These are phyloP conservation scores for Phytophthora palmivora DNA, from an alignment of 352 stramenopile genomes.

Conservation along the genomic window DNA sequence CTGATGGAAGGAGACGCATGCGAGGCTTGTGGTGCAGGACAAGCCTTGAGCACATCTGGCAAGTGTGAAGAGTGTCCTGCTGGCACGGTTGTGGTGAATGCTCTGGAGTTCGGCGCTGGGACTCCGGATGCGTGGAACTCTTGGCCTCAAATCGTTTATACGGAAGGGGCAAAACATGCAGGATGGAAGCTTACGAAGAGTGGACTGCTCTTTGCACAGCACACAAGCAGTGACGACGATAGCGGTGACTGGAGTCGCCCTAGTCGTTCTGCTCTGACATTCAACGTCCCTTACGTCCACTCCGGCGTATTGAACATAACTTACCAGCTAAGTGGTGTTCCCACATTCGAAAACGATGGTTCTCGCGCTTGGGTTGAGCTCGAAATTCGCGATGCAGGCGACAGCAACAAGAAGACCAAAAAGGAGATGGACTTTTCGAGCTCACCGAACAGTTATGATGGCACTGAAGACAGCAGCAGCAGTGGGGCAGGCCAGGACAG, in stretches of 20 bases:
- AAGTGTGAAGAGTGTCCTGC: slow-evolving; percentile 52
- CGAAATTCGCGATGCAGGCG: slow-evolving; percentile 45
- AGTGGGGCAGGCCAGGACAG: slow-evolving; percentile 22
- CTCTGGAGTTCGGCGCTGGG: slow-evolving; percentile 53
- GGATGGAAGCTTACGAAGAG: slow-evolving; percentile 79
- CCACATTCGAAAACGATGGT: slow-evolving; percentile 66
- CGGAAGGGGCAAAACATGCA: slow-evolving; percentile 34
- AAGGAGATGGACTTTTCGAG: slow-evolving; percentile 22
- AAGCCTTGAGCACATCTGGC: slow-evolving; percentile 36
- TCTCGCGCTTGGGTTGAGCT: slow-evolving; percentile 77
- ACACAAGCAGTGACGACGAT: slow-evolving; percentile 34
- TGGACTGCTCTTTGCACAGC: slow-evolving; percentile 54
- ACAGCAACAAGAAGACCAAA: slow-evolving; percentile 21
- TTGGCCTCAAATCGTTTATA: slow-evolving; percentile 70
- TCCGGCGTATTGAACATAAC: slow-evolving; percentile 69
- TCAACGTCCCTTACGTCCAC: slow-evolving; percentile 63
- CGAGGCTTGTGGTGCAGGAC: slow-evolving; percentile 46
- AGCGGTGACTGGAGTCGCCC: slow-evolving; percentile 30
- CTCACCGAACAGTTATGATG: slow-evolving; percentile 14
- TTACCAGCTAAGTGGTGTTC: slow-evolving; percentile 67
- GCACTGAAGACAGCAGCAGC: slow-evolving; percentile 7
- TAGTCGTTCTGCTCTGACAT: slow-evolving; percentile 54
- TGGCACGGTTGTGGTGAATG: slow-evolving; percentile 63
- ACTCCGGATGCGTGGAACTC: slow-evolving; percentile 63
- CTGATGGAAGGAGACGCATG: slow-evolving; percentile 51